Percentiles rank a stretch among this genome's conserved stretches.
These are phyloP conservation scores for Thraustochytrium striatum DNA, from an alignment of 352 stramenopile genomes.

Conservation along the genomic window DNA sequence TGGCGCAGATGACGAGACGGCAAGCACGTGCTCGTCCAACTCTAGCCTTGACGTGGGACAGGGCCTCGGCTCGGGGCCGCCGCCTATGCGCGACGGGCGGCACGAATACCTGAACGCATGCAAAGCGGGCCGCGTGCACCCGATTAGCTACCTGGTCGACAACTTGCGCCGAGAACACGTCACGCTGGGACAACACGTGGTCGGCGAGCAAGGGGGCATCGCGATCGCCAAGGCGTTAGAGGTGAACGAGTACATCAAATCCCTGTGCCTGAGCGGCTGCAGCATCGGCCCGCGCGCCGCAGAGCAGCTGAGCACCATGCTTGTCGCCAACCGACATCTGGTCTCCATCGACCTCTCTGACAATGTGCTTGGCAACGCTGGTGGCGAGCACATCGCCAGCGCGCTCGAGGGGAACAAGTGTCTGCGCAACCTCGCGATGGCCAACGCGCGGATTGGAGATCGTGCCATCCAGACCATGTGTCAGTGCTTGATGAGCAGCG, in stretches of 20 bases:
- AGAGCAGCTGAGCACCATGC: background rate
- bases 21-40: slow-evolving; percentile 1
- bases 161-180: background rate
- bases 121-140: background rate
- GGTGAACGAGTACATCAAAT: background rate
- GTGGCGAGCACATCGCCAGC: background rate
- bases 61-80: background rate
- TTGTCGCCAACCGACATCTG: background rate
- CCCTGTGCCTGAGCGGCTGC: background rate
- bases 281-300: background rate
- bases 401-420: background rate
- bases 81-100: background rate
- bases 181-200: background rate
- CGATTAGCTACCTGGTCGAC: background rate
- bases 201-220: background rate
- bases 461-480: background rate
- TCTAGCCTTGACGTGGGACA: background rate
- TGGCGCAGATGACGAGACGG: background rate
- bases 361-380: background rate
- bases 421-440: background rate
- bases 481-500: background rate
- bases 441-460: background rate
- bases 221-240: background rate
- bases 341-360: background rate
- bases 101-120: background rate